Percentiles rank a stretch among this genome's conserved stretches.
These are phyloP conservation scores for Sporothrix curviconia DNA, from an alignment of 2,329 filamentous ascomycete genomes.

Conservation along the genomic window DNA sequence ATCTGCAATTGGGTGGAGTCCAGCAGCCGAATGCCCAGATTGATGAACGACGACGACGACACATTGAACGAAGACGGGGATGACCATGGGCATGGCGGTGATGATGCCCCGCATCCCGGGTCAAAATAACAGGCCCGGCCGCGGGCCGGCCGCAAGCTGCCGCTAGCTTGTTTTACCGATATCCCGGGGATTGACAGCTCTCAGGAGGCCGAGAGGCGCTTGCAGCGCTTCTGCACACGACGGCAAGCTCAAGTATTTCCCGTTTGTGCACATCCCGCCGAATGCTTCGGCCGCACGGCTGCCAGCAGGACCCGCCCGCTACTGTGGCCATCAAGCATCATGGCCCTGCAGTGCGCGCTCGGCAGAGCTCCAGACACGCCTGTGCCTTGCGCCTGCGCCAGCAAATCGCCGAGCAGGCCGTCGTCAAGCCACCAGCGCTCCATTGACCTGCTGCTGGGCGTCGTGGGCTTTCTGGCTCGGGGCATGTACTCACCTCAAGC, in stretches of 20 bases:
- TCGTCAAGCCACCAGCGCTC: slow-evolving; percentile 39
- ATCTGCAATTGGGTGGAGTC: background rate
- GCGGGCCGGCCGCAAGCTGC: too few relatives aligned
- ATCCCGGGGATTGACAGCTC: background rate
- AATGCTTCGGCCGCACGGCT: slow-evolving; percentile 32
- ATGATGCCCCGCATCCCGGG: background rate
- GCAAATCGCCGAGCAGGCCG: slow-evolving; percentile 28
- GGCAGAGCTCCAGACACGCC: slow-evolving; percentile 24
- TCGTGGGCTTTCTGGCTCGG: slow-evolving; percentile 33
- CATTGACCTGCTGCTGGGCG: slow-evolving; percentile 42
- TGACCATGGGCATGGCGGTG: background rate
- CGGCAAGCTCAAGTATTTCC: slow-evolving; percentile 33
- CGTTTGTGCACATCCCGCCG: slow-evolving; percentile 36
- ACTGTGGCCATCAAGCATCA: slow-evolving; percentile 44
- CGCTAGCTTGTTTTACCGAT: background rate
- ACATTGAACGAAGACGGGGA: too few relatives aligned
- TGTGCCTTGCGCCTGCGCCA: slow-evolving; percentile 5
- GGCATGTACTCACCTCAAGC: slow-evolving; percentile 10
- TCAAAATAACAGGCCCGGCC: background rate
- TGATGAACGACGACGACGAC: too few relatives aligned
- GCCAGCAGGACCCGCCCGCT: slow-evolving; percentile 36
- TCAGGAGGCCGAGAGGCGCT: slow-evolving; percentile 5
- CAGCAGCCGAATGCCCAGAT: background rate
- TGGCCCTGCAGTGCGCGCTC: slow-evolving; percentile 38
- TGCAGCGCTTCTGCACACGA: slow-evolving; percentile 7